Percentiles rank a stretch among this genome's conserved stretches.
Evolutionary conservation across 257 asterid genomes (phyloP).

Genomic region (Nicotiana noctiflora): DNA sequence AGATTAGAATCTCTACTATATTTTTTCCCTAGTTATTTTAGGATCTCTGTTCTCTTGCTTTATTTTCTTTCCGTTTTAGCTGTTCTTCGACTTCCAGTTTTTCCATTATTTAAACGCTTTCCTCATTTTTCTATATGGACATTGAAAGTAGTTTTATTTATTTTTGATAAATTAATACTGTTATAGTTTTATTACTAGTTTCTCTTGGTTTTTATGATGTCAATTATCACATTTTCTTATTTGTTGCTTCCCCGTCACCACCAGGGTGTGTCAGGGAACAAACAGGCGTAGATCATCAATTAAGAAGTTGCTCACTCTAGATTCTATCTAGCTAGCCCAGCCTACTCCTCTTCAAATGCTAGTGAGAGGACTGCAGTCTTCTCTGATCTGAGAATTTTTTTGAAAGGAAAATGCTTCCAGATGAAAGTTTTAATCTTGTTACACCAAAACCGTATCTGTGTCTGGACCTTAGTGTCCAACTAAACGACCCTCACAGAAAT

Average conservation of each 20-base stretch:
- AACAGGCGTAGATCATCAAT: too few species aligned
- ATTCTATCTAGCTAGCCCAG: not conserved
- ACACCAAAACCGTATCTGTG: not conserved
- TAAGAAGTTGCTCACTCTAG: not conserved
- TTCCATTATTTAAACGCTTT: too few species aligned
- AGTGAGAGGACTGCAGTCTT: not conserved
- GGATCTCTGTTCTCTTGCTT: too few species aligned
- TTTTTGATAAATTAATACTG: not conserved
- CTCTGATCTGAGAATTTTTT: not conserved
- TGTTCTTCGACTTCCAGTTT: too few species aligned
- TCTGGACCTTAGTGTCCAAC: not conserved
- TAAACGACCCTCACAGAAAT: not conserved
- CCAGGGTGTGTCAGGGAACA: too few species aligned
- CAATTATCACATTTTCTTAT: not conserved
- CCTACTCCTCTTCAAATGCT: not conserved
- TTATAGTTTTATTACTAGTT: not conserved
- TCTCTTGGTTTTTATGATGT: not conserved
- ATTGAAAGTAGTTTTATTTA: not conserved
- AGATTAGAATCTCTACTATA: not conserved
- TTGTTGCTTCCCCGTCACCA: not conserved
- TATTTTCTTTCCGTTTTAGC: too few species aligned
- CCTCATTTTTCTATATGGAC: too few species aligned
- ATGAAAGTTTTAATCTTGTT: not conserved
- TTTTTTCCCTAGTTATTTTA: too few species aligned
- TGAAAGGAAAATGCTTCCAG: not conserved